phyloP scores from a whole-genome alignment of 148 eudicot species.

The Polygonum maritimum region DNA sequence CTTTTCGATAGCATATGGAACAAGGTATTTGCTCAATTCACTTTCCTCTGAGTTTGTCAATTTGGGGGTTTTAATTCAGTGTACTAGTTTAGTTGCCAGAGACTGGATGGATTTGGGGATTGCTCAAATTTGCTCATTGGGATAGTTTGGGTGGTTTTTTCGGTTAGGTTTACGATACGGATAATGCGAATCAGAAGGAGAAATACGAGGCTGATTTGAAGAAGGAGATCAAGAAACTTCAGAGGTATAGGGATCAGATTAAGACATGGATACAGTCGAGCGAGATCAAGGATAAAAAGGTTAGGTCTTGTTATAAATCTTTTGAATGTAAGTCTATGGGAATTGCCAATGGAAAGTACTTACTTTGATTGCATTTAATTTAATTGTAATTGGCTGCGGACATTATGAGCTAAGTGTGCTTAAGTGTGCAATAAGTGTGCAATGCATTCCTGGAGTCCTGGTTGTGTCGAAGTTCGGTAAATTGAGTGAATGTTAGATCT shows the following conservation, averaged over 20 bases:
- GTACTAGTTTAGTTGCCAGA: not conserved
- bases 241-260: constrained; percentile 95
- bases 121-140: not conserved
- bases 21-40: constrained; percentile 38
- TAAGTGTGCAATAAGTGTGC: too few species aligned
- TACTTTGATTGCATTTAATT: not conserved
- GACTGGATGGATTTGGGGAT: not conserved
- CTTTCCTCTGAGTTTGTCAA: not conserved
- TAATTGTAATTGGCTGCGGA: not conserved
- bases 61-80: not conserved
- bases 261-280: constrained; percentile 99
- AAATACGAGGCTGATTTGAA: constrained; percentile 98
- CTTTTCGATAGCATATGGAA: constrained; percentile 99
- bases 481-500: not conserved
- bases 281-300: constrained; percentile 99
- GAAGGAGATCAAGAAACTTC: constrained; percentile 97
- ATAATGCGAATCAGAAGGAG: constrained; percentile 97
- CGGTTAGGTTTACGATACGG: constrained; percentile 85
- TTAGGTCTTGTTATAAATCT: not conserved
- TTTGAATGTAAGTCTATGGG: not conserved
- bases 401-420: not conserved
- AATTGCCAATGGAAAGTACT: not conserved
- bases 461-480: not conserved
- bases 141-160: constrained; percentile 10
- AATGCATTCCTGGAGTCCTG: not conserved